A percentile compares a stretch with the other conserved stretches of the same genome.
Evolutionary conservation across 2,329 filamentous ascomycete species (phyloP).

Genomic region (Trichoderma afroharzianum): DNA sequence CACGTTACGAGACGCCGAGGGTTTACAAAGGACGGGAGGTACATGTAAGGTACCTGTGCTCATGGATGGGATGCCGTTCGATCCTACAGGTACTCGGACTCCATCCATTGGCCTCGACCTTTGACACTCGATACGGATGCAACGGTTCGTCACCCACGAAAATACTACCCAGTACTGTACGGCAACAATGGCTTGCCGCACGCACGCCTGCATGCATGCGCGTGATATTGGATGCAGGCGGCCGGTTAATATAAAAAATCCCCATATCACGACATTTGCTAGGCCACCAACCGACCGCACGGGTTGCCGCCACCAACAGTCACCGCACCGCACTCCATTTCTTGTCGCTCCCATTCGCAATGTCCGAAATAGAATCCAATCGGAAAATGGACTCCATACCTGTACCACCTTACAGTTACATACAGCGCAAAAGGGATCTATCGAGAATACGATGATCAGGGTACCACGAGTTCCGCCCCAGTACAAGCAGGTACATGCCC

Average conservation of each 20-base stretch:
- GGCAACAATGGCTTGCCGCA: not conserved
- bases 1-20: not conserved
- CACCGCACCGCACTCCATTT: not conserved
- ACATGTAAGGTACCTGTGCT: not conserved
- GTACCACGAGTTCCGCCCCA: too few species aligned
- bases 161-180: not conserved
- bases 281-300: not conserved
- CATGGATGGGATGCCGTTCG: not conserved
- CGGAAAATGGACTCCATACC: not conserved
- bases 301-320: not conserved
- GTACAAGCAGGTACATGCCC: not conserved
- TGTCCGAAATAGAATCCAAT: not conserved
- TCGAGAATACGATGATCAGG: not conserved
- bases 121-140: not conserved
- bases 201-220: not conserved
- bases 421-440: not conserved
- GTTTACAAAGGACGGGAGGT: not conserved
- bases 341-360: not conserved
- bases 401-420: not conserved
- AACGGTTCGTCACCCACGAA: not conserved
- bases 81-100: not conserved
- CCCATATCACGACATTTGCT: not conserved
- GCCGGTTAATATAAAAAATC: not conserved
- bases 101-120: not conserved
- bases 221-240: not conserved